Evolutionary conservation across 2,329 filamentous ascomycete species (phyloP).

Genomic region (Sporothrix phasma): DNA sequence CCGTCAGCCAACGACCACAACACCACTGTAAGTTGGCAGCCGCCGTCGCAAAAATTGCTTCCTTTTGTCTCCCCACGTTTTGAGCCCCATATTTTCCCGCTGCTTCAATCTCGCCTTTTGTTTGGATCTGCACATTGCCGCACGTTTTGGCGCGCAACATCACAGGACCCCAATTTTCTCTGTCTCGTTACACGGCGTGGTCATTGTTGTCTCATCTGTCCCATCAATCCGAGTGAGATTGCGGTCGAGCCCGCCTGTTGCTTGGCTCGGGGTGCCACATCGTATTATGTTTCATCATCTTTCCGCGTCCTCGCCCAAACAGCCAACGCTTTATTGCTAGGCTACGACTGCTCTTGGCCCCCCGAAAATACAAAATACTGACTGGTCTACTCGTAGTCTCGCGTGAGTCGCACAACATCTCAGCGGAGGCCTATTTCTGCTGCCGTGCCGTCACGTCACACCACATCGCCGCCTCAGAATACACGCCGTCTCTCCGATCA

Average conservation of each 20-base stretch:
- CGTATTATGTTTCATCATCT: neutral
- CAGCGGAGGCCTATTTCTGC: slow-evolving; percentile 46
- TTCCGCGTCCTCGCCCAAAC: neutral
- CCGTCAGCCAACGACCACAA: slow-evolving; percentile 29
- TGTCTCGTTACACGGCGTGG: slow-evolving; percentile 8
- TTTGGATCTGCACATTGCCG: neutral
- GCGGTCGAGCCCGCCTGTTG: neutral
- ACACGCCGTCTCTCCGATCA: slow-evolving; percentile 48
- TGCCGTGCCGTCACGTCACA: slow-evolving; percentile 37
- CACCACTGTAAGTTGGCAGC: slow-evolving; percentile 36
- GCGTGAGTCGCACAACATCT: slow-evolving; percentile 34
- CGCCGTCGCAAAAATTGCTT: too few relatives aligned
- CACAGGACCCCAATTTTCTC: slow-evolving; percentile 7
- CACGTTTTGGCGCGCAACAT: neutral
- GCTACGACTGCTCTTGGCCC: neutral
- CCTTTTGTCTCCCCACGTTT: neutral
- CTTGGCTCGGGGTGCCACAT: neutral
- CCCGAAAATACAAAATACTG: neutral
- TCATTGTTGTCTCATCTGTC: neutral
- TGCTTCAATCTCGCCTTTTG: neutral
- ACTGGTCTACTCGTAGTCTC: slow-evolving; percentile 31
- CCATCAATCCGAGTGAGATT: neutral
- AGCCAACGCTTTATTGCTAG: neutral
- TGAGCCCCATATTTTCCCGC: neutral
- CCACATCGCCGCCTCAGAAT: slow-evolving; percentile 41